These are phyloP conservation scores for Arthrobotrys musiformis DNA, from an alignment of 2,329 filamentous ascomycete species.

Conservation along the genomic window DNA sequence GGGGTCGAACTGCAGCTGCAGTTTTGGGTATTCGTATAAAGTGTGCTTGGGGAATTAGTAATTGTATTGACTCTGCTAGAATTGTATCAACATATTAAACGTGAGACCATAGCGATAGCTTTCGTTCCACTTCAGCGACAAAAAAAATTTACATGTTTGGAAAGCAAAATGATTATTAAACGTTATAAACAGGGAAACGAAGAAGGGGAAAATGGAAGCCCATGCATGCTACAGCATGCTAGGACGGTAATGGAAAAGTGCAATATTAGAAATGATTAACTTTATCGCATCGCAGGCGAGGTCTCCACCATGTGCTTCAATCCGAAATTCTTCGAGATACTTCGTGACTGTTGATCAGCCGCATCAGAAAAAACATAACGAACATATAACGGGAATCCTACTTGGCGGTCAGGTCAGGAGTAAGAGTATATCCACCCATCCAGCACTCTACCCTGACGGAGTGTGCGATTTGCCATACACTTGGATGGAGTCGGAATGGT, in stretches of 20 bases:
- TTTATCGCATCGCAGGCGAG: background rate
- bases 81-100: background rate
- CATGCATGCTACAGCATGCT: background rate
- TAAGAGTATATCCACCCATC: background rate
- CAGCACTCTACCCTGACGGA: background rate
- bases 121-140: background rate
- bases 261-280: background rate
- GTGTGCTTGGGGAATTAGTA: background rate
- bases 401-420: background rate
- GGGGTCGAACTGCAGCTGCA: background rate
- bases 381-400: background rate
- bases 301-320: background rate
- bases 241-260: background rate
- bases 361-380: constrained; percentile 2
- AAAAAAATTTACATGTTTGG: background rate
- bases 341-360: constrained; percentile 23
- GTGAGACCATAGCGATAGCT: background rate
- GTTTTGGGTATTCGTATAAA: background rate
- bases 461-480: background rate
- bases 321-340: background rate
- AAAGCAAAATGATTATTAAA: background rate
- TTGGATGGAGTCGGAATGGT: background rate
- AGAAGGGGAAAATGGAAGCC: background rate
- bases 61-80: background rate
- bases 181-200: too few relatives aligned